These are phyloP conservation scores for Saccharomyces hybrid DNA, from an alignment of 1,139 yeast genomes.

Conservation along the genomic window DNA sequence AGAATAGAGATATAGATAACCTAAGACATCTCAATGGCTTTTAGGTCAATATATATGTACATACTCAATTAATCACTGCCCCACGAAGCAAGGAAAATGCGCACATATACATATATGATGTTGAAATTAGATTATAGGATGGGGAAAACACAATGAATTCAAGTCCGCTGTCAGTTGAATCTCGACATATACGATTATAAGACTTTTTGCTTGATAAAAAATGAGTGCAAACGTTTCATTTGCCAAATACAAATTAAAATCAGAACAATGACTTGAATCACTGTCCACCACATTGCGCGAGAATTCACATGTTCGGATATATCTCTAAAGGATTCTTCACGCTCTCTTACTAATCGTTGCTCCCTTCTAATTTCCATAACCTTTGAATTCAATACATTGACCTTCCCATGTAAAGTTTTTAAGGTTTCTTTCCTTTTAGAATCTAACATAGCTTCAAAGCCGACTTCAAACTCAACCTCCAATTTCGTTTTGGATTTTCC, in stretches of 20 bases:
- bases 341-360: constrained; percentile 58
- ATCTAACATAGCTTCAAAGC: constrained; percentile 45
- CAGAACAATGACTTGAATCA: constrained; percentile 52
- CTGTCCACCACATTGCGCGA: constrained; percentile 57
- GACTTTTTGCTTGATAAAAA: constrained; percentile 60
- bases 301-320: constrained; percentile 59
- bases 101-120: not conserved
- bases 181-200: constrained; percentile 33
- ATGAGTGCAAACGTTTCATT: constrained; percentile 51
- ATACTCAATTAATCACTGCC: not conserved
- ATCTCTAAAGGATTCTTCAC: constrained; percentile 64
- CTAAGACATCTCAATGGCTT: not conserved
- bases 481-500: constrained; percentile 43
- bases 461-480: constrained; percentile 42
- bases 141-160: not conserved
- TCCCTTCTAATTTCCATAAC: constrained; percentile 54
- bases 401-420: constrained; percentile 44
- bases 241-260: constrained; percentile 63
- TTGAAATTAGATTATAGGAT: not conserved
- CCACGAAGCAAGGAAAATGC: not conserved
- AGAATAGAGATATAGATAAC: not conserved
- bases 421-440: constrained; percentile 44
- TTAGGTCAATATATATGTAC: not conserved
- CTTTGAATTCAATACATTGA: constrained; percentile 47
- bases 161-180: not conserved